Base-by-base conservation (phyloP, 1,284 basidiomycete genomes). In the Malassezia japonica region DNA sequence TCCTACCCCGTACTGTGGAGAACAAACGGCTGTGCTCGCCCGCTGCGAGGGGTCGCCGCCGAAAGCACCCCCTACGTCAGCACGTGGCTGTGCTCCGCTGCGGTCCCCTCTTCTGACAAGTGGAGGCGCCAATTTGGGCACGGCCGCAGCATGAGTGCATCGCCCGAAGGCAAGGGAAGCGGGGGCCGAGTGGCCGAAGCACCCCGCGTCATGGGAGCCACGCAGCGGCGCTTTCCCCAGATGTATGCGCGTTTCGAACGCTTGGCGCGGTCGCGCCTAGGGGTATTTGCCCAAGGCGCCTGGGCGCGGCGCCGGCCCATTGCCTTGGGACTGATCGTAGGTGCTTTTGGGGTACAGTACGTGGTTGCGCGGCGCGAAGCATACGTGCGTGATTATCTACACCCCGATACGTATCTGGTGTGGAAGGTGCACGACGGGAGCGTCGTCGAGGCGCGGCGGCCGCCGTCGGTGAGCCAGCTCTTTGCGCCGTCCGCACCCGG, bases 401-500 rank as follows among this genome's bases (percentile, higher is more conserved):
- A 59, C 23, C 60, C 62, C 3, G 65, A 65, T 16, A 67, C 70
- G 32, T 72, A 64, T 48, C 57, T 73, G 2, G 62, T 69, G 16
- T 68, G 67, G 65, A 72, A 70, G 46, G 44, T 73, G 25, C 65
- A 72, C 47, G 64, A 65, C 48, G 70, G 70, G 9, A 55, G 62
- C 21, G 62, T 73, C 39, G 70, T 73, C 25, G 70, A 73, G 29
- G 60, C 60, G 1, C 53, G 59, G 23, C 45, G 51, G 5, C 46
- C 54, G 1, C 57, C 57, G 15, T 54, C 57, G 5, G 49, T 64
- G 31, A 51, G 60, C 15, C 54, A 55, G 7, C 56, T 67, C 2
- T 46, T 70, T 33, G 49, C 50, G 20, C 55, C 56, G 13, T 50
- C 60, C 9, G 46, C 51, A 6, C 50, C 56, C 0, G 60, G 62